Percentiles rank a stretch among this genome's conserved stretches.
Conservation (phyloP, 768 basidiomycete genomes). For the Tricholomella constricta region DNA sequence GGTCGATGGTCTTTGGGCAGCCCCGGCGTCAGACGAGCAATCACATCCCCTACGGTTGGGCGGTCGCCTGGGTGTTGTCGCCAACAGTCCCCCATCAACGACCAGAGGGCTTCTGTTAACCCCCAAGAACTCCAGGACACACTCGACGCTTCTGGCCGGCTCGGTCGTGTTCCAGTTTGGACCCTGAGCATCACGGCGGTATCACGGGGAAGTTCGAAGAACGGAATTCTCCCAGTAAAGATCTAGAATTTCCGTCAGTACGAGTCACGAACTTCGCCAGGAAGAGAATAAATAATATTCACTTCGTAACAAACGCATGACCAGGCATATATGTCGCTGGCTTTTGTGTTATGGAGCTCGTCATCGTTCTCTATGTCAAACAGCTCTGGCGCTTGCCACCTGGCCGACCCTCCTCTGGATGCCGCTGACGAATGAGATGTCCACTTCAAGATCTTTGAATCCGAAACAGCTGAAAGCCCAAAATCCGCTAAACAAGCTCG, state of each 20-base stretch:
- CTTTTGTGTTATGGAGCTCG: constrained; percentile 5
- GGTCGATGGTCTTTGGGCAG: no score
- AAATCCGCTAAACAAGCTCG: background rate
- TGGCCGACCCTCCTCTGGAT: background rate
- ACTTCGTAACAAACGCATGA: constrained; percentile 20
- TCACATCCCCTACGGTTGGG: no score
- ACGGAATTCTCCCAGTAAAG: constrained; percentile 20
- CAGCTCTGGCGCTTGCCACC: constrained; percentile 21
- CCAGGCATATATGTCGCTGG: constrained; percentile 24
- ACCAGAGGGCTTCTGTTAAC: background rate
- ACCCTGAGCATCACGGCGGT: constrained; percentile 18
- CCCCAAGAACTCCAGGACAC: background rate
- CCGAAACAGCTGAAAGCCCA: background rate
- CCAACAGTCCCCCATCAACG: no score
- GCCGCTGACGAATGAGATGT: background rate
- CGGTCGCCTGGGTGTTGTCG: no score
- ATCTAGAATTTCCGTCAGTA: constrained; percentile 4
- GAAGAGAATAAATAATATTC: background rate
- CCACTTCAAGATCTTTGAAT: background rate
- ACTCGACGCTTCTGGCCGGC: background rate
- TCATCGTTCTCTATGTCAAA: constrained; percentile 7
- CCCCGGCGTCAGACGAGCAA: no score
- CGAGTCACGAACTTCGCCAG: background rate
- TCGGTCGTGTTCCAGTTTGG: constrained; percentile 11
- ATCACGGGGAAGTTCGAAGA: constrained; percentile 14